Evolutionary conservation across 208 protist species (phyloP).

Genomic region (Acanthamoeba royreba): DNA sequence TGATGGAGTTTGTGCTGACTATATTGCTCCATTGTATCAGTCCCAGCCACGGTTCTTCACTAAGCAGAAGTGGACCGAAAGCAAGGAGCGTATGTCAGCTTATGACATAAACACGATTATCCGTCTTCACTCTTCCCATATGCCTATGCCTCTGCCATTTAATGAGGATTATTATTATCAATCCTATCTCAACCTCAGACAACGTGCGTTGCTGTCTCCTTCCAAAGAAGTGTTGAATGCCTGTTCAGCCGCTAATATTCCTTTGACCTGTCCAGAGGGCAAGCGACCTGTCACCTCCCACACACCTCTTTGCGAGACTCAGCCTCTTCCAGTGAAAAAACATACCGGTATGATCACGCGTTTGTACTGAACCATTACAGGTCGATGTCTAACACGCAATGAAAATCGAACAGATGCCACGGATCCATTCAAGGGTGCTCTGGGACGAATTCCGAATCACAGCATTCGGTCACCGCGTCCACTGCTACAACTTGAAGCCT

Average conservation of each 20-base stretch:
- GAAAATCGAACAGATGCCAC: neutral
- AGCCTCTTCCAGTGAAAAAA: slow-evolving; percentile 22
- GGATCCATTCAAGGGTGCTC: slow-evolving; percentile 53
- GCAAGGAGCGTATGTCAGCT: slow-evolving; percentile 39
- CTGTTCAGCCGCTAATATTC: neutral
- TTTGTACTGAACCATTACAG: neutral
- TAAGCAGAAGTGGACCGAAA: neutral
- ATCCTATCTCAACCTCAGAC: neutral
- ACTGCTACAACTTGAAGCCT: slow-evolving; percentile 50
- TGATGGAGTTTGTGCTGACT: neutral
- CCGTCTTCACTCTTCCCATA: slow-evolving; percentile 56
- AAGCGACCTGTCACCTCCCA: neutral
- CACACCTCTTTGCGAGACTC: slow-evolving; percentile 61
- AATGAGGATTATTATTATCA: slow-evolving; percentile 70
- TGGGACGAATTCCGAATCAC: slow-evolving; percentile 64
- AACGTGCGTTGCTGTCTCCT: neutral
- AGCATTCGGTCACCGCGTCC: slow-evolving; percentile 60
- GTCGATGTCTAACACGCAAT: neutral
- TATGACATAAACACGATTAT: slow-evolving; percentile 65
- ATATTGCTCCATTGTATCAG: neutral
- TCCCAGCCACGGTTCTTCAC: neutral
- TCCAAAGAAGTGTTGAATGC: neutral
- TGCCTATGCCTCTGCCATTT: slow-evolving; percentile 59
- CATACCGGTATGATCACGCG: neutral
- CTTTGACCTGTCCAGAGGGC: neutral